Conservation (phyloP, 2,329 filamentous ascomycete genomes). For the Parastagonospora nodorum region DNA sequence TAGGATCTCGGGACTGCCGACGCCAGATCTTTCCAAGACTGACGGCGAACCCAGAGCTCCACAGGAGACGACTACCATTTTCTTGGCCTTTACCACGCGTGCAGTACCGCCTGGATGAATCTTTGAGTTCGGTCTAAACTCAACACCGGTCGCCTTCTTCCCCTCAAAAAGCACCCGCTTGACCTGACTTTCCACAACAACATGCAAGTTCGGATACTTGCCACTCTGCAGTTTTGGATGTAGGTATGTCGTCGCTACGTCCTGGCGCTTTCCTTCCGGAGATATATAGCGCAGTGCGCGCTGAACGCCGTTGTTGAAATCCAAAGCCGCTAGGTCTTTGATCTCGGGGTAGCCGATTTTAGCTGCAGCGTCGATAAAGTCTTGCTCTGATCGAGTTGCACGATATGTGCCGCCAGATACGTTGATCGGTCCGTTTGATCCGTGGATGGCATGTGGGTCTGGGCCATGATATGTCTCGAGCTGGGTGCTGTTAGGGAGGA, state of each 20-base stretch:
- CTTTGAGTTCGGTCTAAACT: slow-evolving; percentile 58
- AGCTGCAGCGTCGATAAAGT: slow-evolving; percentile 57
- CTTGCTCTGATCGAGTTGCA: slow-evolving; percentile 48
- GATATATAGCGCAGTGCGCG: slow-evolving; percentile 57
- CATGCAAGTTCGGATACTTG: slow-evolving; percentile 62
- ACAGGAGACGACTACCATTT: slow-evolving; percentile 58
- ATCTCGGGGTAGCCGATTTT: slow-evolving; percentile 58
- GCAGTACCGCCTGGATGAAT: slow-evolving; percentile 43
- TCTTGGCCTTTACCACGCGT: slow-evolving; percentile 56
- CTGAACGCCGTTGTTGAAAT: slow-evolving; percentile 48
- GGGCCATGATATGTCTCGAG: slow-evolving; percentile 62
- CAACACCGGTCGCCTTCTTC: slow-evolving; percentile 61
- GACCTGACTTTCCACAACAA: slow-evolving; percentile 63
- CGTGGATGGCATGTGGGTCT: slow-evolving; percentile 54
- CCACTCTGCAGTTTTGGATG: slow-evolving; percentile 57
- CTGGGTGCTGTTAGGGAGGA: too few relatives aligned
- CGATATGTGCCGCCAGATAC: slow-evolving; percentile 59
- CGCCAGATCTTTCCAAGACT: slow-evolving; percentile 66
- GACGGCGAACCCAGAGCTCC: slow-evolving; percentile 60
- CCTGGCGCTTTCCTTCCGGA: slow-evolving; percentile 60
- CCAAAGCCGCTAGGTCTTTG: slow-evolving; percentile 59
- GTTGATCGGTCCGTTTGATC: slow-evolving; percentile 60
- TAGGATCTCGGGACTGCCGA: slow-evolving; percentile 59
- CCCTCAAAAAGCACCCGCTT: slow-evolving; percentile 60
- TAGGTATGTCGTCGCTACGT: slow-evolving; percentile 61